Evolutionary conservation across 257 asterid species (phyloP), one percentile per base, ranked within the genome.

Genomic region (Gentiana macrophylla): DNA sequence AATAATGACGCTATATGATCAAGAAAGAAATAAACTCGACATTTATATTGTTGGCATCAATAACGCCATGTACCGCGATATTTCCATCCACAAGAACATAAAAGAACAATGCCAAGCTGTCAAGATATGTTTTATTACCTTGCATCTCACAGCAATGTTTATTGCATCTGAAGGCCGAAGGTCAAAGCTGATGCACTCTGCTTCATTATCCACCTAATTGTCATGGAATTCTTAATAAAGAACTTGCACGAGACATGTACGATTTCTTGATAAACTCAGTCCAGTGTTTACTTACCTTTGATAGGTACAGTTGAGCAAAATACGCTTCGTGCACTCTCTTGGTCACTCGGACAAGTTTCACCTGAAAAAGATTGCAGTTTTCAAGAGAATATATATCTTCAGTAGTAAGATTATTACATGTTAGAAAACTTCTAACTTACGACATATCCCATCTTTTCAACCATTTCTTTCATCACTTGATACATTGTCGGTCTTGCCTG

Each of bases 161-260:
- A 92, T 92, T 63, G 98, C 98, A 79, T 92, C 98, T 0, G 95
- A 92, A 45, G 98, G 98, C 15, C 96, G 92, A 57, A 91, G 87
- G 73, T 91, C 98, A 55, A 91, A 81, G 77, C 84, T 74, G 56
- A 91, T 49, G 66, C 66, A 64, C 66, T 83, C 95, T 12, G 70
- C 79, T 74, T 83, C 95, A 54, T 91, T 72, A 53, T 72, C 98
- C 66, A 71, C 56, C 94, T 91, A 79, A 67, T 24, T 6, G 59
- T 53, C 52, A 71, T 9, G 32, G 5, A 45, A 5, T 1, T 44
- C 2, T 43, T 41, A 45, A 41, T 41, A 45, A 1, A 37, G 43
- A 45, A 44, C 52, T 32, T 57, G 1, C 1, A 33, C 4, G 49
- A 3, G 13, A 46, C 4, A 35, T 33, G 37, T 32, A 2, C 1